phyloP scores from a whole-genome alignment of 805 yeast species.

The Hemisphaericaspora nanyangensis region DNA sequence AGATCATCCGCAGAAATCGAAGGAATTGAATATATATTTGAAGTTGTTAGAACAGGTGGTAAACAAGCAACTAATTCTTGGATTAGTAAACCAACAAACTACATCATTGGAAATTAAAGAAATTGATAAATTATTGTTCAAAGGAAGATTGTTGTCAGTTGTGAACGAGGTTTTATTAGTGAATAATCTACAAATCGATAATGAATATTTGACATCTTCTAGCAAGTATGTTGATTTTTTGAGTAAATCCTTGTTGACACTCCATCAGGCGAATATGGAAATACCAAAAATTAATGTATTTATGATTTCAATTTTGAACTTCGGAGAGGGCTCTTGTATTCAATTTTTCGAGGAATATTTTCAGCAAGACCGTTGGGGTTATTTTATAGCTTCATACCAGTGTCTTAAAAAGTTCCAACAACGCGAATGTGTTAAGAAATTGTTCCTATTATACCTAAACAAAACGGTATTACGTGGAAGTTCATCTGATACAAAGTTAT shows the following conservation, averaged over 20 bases:
- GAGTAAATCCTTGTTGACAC: slow-evolving; percentile 13
- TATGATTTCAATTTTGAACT: slow-evolving; percentile 18
- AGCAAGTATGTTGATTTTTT: slow-evolving; percentile 20
- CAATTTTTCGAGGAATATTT: slow-evolving; percentile 23
- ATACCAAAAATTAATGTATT: slow-evolving; percentile 12
- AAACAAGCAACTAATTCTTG: slow-evolving; percentile 1
- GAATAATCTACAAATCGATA: slow-evolving; percentile 7
- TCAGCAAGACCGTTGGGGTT: slow-evolving; percentile 15
- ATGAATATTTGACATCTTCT: slow-evolving; percentile 11
- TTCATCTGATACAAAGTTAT: slow-evolving; percentile 8
- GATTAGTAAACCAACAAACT: slow-evolving; percentile 1
- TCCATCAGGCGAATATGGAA: slow-evolving; percentile 9
- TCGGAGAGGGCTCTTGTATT: slow-evolving; percentile 11
- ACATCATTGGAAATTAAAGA: slow-evolving; percentile 20
- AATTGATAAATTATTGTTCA: slow-evolving; percentile 35
- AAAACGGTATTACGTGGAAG: slow-evolving; percentile 3
- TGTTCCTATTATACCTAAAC: slow-evolving; percentile 12
- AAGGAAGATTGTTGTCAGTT: slow-evolving; percentile 25
- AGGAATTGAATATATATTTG: background rate
- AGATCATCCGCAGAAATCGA: background rate
- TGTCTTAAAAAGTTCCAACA: slow-evolving; percentile 25
- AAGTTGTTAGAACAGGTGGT: slow-evolving; percentile 1
- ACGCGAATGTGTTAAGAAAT: slow-evolving; percentile 16
- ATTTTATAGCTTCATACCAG: slow-evolving; percentile 11
- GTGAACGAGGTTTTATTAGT: slow-evolving; percentile 18